These are phyloP conservation scores for Kalanchoe fedtschenkoi DNA, from an alignment of 164 flowering plant genomes.

Conservation along the genomic window DNA sequence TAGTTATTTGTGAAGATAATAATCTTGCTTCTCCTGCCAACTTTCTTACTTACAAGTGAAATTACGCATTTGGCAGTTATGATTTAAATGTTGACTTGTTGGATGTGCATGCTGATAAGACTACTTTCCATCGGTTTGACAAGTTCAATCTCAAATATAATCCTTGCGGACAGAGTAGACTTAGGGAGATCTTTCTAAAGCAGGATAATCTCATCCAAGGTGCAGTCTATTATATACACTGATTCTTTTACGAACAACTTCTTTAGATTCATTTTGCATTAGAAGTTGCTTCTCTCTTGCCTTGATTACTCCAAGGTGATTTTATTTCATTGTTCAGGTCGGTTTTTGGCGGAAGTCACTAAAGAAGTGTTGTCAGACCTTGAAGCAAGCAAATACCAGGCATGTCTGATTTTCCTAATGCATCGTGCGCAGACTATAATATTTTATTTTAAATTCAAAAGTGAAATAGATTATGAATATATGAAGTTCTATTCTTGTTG, in stretches of 20 bases:
- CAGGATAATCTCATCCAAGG: slow-evolving; percentile 69
- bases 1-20: background rate
- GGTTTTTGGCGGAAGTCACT: slow-evolving; percentile 49
- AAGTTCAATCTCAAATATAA: slow-evolving; percentile 66
- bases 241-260: background rate
- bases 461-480: background rate
- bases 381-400: slow-evolving; percentile 62
- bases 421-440: background rate
- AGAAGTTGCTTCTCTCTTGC: background rate
- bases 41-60: background rate
- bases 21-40: background rate
- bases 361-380: slow-evolving; percentile 48
- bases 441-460: background rate
- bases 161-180: slow-evolving; percentile 71
- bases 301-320: background rate
- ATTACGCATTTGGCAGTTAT: slow-evolving; percentile 19
- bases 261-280: background rate
- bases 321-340: slow-evolving; percentile 24
- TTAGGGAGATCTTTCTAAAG: slow-evolving; percentile 54
- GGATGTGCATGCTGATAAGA: slow-evolving; percentile 68
- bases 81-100: slow-evolving; percentile 57
- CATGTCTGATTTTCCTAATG: background rate
- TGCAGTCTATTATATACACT: slow-evolving; percentile 3
- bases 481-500: background rate
- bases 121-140: slow-evolving; percentile 61